Evolutionary conservation across 495 filamentous ascomycete species (phyloP).

Genomic region (Tuber melanosporum): DNA sequence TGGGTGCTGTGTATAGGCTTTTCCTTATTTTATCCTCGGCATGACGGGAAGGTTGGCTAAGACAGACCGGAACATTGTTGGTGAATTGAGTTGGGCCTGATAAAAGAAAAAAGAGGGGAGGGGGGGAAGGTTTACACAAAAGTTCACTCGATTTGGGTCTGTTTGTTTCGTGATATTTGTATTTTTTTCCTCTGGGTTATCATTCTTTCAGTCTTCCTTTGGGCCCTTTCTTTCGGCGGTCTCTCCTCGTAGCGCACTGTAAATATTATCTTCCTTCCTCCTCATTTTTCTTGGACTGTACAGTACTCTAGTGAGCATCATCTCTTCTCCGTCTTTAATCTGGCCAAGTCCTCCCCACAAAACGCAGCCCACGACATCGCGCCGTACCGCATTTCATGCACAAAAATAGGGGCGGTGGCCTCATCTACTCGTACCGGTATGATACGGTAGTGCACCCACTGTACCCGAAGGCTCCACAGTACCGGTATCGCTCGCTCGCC

Average conservation of each 20-base stretch:
- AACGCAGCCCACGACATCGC: neutral
- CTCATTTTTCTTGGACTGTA: neutral
- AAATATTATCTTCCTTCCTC: neutral
- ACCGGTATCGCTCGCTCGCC: neutral
- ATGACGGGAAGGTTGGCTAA: neutral
- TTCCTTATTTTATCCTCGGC: neutral
- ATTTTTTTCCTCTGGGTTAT: neutral
- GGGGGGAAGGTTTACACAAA: neutral
- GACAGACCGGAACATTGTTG: neutral
- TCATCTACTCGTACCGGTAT: neutral
- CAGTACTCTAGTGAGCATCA: neutral
- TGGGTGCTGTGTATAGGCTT: neutral
- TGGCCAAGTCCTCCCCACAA: neutral
- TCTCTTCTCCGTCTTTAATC: slow-evolving; percentile 1
- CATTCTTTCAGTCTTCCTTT: neutral
- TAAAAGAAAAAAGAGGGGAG: neutral
- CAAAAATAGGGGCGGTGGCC: neutral
- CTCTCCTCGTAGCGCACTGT: neutral
- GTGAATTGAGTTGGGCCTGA: neutral
- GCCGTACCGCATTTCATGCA: neutral
- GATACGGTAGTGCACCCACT: no score
- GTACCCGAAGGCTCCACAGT: no score
- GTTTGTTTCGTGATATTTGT: neutral
- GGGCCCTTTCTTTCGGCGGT: neutral
- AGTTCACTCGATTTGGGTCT: neutral